Evolutionary conservation across 2,329 filamentous ascomycete genomes (phyloP).

Genomic region (Apiospora koreana): DNA sequence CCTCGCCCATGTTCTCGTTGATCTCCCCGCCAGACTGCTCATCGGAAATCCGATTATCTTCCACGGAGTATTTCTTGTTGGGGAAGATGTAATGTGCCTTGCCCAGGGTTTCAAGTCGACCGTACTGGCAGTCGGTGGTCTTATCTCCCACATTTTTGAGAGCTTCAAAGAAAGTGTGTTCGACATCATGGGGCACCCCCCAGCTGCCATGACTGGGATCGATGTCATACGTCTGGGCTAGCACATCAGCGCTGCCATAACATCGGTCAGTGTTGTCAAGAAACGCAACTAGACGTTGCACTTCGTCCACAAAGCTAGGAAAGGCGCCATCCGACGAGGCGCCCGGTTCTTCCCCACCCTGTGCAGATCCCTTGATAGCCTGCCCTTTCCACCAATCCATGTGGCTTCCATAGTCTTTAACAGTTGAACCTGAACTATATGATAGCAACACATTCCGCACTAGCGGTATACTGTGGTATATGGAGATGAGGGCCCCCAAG

Average conservation of each 20-base stretch:
- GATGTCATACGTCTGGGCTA: conserved; percentile 41
- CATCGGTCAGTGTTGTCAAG: conserved; percentile 61
- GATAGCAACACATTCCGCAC: conserved; percentile 52
- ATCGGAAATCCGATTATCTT: not conserved
- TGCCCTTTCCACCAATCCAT: conserved; percentile 64
- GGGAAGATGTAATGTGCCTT: not conserved
- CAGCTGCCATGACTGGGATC: conserved; percentile 29
- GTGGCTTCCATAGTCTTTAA: conserved; percentile 54
- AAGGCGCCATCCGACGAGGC: conserved; percentile 27
- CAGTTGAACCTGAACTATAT: conserved; percentile 35
- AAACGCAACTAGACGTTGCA: conserved; percentile 65
- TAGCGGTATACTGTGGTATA: conserved; percentile 61
- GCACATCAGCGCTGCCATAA: conserved; percentile 56
- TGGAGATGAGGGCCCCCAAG: conserved; percentile 57
- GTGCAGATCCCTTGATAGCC: conserved; percentile 41
- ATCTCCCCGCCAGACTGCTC: not conserved
- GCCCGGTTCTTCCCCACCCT: conserved; percentile 21
- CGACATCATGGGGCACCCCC: conserved; percentile 45
- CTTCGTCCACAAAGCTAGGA: conserved; percentile 50
- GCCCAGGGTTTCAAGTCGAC: not conserved
- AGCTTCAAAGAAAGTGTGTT: conserved; percentile 40
- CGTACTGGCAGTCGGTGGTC: not conserved
- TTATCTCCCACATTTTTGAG: conserved; percentile 18
- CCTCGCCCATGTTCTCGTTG: conserved; percentile 4
- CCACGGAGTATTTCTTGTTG: not conserved